These are phyloP conservation scores for Zygotorulaspora florentina DNA, from an alignment of 805 yeast genomes.

Conservation along the genomic window DNA sequence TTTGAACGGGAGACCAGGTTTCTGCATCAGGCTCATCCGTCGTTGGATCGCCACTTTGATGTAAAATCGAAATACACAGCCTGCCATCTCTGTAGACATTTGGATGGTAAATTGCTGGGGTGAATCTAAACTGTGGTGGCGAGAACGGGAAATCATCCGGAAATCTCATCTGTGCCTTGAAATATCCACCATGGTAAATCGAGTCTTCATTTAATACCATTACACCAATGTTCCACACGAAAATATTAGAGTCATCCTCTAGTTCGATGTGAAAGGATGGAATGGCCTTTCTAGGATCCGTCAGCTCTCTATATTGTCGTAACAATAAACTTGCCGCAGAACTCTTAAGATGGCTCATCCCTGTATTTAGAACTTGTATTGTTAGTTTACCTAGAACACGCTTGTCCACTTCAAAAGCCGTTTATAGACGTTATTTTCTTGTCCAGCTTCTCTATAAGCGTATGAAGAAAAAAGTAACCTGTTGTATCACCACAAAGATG, in stretches of 20 bases:
- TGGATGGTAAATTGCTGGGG: constrained; percentile 92
- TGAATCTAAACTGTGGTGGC: constrained; percentile 90
- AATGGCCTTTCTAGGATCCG: constrained; percentile 83
- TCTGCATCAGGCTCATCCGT: constrained; percentile 90
- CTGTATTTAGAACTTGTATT: neutral
- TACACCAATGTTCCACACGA: constrained; percentile 79
- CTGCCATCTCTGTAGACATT: constrained; percentile 92
- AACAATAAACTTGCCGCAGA: constrained; percentile 79
- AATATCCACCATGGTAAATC: constrained; percentile 89
- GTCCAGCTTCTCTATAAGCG: neutral
- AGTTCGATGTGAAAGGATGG: constrained; percentile 67
- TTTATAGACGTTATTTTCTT: neutral
- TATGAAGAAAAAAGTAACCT: neutral
- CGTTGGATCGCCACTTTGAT: constrained; percentile 85
- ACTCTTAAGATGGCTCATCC: constrained; percentile 37
- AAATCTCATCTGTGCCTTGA: constrained; percentile 90
- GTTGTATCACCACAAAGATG: neutral
- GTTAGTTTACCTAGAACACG: neutral
- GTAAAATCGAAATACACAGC: constrained; percentile 87
- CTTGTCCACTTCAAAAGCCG: neutral
- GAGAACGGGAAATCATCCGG: constrained; percentile 87
- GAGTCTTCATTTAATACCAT: constrained; percentile 89
- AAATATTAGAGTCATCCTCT: constrained; percentile 55
- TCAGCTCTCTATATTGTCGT: constrained; percentile 90
- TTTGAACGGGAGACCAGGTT: constrained; percentile 92